Percentiles rank a stretch among this genome's conserved stretches.
Evolutionary conservation across 2,329 filamentous ascomycete genomes (phyloP).

Genomic region (Pseudogymnoascus sp.): DNA sequence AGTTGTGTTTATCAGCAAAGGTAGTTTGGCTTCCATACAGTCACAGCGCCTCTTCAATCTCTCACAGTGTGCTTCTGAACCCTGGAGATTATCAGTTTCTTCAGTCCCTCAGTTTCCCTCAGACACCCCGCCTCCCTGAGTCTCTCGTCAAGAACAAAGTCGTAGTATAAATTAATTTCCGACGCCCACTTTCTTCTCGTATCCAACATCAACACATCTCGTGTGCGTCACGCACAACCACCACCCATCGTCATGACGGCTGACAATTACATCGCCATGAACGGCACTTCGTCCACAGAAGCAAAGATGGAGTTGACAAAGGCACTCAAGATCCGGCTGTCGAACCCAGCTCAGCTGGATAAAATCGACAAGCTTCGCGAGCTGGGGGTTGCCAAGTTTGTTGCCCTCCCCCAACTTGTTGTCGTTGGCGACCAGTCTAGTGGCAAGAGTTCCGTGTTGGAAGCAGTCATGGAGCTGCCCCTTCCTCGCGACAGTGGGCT

Average conservation of each 20-base stretch:
- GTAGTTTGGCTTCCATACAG: background rate
- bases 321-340: background rate
- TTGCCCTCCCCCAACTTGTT: conserved; percentile 23
- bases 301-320: background rate
- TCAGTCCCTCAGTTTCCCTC: background rate
- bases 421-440: conserved; percentile 34
- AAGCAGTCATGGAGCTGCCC: conserved; percentile 28
- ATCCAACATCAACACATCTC: background rate
- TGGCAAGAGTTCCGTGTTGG: conserved; percentile 29
- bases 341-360: conserved; percentile 11
- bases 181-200: background rate
- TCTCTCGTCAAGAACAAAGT: background rate
- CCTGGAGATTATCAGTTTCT: background rate
- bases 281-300: background rate
- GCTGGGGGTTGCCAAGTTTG: conserved; percentile 14
- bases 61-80: background rate
- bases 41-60: background rate
- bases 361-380: conserved; percentile 18
- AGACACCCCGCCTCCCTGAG: background rate
- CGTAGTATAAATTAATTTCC: background rate
- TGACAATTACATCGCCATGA: background rate
- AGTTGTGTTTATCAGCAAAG: background rate
- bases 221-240: background rate
- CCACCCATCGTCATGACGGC: background rate
- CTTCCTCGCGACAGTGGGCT: conserved; percentile 32